phyloP scores from a whole-genome alignment of 1,139 yeast species.

The Saccharomyces hybrid region DNA sequence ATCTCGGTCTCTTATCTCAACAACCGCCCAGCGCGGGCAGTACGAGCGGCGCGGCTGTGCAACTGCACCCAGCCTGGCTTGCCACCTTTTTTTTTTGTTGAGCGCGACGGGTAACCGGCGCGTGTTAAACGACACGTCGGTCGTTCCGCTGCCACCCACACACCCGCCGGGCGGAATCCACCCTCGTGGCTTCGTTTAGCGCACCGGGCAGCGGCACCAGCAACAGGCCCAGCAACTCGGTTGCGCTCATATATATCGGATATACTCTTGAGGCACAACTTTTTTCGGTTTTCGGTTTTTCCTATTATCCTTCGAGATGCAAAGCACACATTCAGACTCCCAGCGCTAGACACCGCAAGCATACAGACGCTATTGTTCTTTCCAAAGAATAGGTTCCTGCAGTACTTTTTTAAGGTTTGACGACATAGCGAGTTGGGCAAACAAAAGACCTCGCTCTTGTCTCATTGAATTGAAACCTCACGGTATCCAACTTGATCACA shows the following conservation, averaged over 20 bases:
- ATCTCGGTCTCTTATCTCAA: background rate
- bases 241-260: background rate
- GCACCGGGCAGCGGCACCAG: background rate
- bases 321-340: background rate
- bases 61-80: background rate
- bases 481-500: background rate
- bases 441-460: background rate
- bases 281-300: constrained; percentile 1
- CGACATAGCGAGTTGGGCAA: background rate
- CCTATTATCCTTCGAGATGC: background rate
- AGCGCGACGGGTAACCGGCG: background rate
- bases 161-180: background rate
- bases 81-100: background rate
- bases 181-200: background rate
- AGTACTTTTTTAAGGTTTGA: background rate
- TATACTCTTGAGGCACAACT: constrained; percentile 1
- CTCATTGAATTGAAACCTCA: background rate
- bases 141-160: background rate
- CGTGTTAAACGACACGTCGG: background rate
- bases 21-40: background rate
- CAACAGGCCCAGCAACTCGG: background rate
- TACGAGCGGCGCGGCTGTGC: background rate
- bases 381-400: background rate
- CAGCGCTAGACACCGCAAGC: background rate
- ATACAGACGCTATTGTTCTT: background rate